These are phyloP conservation scores for Canna indica DNA, from an alignment of 176 grass and related monocot species.

Conservation along the genomic window DNA sequence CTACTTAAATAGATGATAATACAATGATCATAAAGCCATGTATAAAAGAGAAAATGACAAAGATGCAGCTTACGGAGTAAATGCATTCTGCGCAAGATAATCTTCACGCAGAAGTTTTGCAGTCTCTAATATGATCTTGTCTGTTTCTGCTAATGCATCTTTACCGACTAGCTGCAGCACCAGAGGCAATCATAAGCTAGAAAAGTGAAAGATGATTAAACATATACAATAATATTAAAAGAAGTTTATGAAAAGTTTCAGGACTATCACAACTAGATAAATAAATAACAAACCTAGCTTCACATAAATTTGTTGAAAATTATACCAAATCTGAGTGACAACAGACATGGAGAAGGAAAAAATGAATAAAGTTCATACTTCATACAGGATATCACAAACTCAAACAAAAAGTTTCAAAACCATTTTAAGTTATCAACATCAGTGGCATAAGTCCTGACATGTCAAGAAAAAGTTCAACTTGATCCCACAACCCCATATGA, in stretches of 20 bases:
- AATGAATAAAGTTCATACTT: background rate
- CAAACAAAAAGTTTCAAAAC: background rate
- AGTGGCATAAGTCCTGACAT: background rate
- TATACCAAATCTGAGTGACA: background rate
- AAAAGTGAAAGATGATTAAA: conserved; percentile 22
- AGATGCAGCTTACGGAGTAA: conserved; percentile 53
- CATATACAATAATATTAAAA: background rate
- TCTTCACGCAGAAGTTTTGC: conserved; percentile 82
- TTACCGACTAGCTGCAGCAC: conserved; percentile 74
- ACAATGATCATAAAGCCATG: conserved; percentile 1
- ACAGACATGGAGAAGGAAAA: background rate
- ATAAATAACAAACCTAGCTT: background rate
- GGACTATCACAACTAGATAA: background rate
- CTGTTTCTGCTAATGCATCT: conserved; percentile 76
- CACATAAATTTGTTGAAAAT: background rate
- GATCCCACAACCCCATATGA: background rate
- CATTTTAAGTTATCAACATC: too few relatives aligned
- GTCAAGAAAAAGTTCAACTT: background rate
- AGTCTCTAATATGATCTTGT: conserved; percentile 78
- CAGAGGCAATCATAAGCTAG: background rate
- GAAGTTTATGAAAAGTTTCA: background rate
- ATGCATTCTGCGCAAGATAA: conserved; percentile 85
- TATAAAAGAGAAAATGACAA: background rate
- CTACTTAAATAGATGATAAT: conserved; percentile 2
- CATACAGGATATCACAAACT: background rate